Conservation (phyloP, 1,139 yeast species). For the Sugiyamaella japonica region DNA sequence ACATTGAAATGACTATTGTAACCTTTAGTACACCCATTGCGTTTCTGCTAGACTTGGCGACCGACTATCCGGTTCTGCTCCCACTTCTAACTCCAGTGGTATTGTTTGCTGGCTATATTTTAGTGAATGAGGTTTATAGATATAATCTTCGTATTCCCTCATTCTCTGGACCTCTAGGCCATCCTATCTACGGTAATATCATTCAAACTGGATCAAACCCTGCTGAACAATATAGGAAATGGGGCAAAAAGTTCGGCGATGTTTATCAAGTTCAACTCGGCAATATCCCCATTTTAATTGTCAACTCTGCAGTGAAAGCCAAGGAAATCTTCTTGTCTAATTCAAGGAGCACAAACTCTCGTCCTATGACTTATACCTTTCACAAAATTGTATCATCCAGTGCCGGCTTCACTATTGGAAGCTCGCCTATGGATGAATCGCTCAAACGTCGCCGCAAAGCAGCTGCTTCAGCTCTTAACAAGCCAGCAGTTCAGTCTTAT, state of each 20-base stretch:
- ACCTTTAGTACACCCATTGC: background rate
- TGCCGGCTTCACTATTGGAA: conserved; percentile 62
- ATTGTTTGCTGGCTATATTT: conserved; percentile 16
- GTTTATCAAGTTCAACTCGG: conserved; percentile 68
- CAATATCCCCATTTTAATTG: conserved; percentile 54
- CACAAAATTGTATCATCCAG: conserved; percentile 62
- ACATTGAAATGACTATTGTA: conserved; percentile 4
- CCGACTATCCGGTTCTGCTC: conserved; percentile 2
- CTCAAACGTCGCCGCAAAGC: conserved; percentile 56
- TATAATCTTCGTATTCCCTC: conserved; percentile 23
- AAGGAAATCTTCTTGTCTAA: conserved; percentile 53
- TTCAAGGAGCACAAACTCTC: conserved; percentile 56
- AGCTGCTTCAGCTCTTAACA: conserved; percentile 53
- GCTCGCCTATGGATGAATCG: conserved; percentile 64
- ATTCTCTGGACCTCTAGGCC: conserved; percentile 25
- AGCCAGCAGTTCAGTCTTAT: conserved; percentile 36
- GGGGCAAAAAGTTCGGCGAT: conserved; percentile 50
- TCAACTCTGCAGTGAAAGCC: conserved; percentile 58
- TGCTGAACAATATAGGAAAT: conserved; percentile 42
- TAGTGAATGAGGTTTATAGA: conserved; percentile 24
- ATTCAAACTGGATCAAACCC: conserved; percentile 20
- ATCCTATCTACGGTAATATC: conserved; percentile 26
- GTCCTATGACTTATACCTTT: conserved; percentile 67
- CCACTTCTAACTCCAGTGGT: conserved; percentile 9
- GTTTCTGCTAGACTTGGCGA: conserved; percentile 1